Evolutionary conservation across 2,329 filamentous ascomycete species (phyloP), one percentile per base, ranked within the genome.

Genomic region (Lachnellula suecica): DNA sequence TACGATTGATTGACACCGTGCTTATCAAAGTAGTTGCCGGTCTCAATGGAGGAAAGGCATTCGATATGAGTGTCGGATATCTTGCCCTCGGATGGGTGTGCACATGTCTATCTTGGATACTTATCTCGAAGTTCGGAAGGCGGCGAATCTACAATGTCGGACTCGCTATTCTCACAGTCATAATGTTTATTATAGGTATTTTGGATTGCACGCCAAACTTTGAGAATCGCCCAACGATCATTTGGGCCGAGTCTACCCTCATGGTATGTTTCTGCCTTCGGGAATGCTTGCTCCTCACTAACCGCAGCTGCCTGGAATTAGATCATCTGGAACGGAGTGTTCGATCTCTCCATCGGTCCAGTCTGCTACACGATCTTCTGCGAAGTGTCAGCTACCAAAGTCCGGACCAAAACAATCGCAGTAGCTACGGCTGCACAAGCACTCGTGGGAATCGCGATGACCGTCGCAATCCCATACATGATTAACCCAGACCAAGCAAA

Each of bases 101-200:
- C 55, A 82, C 83, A 65, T 83, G 84, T 74, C 72, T 83, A 27
- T 87, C 83, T 45, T 87, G 84, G 84, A 68, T 85, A 47, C 74
- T 87, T 42, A 85, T 82, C 17, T 76, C 78, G 0, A 84, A 81
- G 66, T 74, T 82, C 49, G 82, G 83, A 62, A 79, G 83, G 48
- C 81, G 83, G 45, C 76, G 77, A 35, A 84, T 86, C 66, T 86
- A 85, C 66, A 73, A 85, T 49, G 83, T 77, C 70, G 83, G 83
- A 53, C 77, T 64, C 2, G 44, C 77, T 10, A 62, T 71, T n/a
- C 74, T 79, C 66, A 83, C 83, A 66, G 70, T 73, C 35, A 61
- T 67, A 31, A 75, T 86, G 60, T 72, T 86, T 20, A 46, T 86
- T 44, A 62, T 66, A 9, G 63, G 57, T 13, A 56, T 64, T 29